Evolutionary conservation across 164 flowering plant species (phyloP), one percentile per base, ranked within the genome.

Genomic region (Annona squamosa): DNA sequence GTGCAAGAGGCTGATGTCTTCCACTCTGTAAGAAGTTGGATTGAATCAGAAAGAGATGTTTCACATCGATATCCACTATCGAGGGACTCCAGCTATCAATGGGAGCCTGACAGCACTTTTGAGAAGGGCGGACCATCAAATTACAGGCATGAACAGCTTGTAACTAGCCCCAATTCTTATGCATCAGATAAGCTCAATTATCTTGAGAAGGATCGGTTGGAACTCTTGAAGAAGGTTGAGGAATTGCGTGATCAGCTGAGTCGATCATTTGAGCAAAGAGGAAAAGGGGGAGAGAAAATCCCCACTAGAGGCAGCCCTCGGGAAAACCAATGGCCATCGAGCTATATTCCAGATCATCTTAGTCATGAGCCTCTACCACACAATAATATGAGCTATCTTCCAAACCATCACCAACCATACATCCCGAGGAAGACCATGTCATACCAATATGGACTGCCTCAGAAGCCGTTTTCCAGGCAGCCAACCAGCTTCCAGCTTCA

Each of bases 221-320:
- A 81, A 66, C 80, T 90, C 75, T 67, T 90, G 76, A 85, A 77
- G 72, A 87, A 86, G 82, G 83, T 90, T 46, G 79, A 79, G 77
- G 90, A 89, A 77, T 78, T 90, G 80, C 84, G 82, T 80, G 86
- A 88, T 26, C 85, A 87, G 71, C 79, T 89, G 63, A 71, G 74
- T 65, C 78, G 77, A 76, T 69, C 81, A 17, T 76, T 77, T 64
- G 12, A 52, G 5, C 64, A 65, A 12, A 75, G 70, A 67, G 77
- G 73, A 43, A 77, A 70, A 63, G 65, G 62, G 17, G 77, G 75
- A 69, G 79, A 67, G 69, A 78, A 76, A 71, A 62, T 74, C 77
- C 67, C 80, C 5, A n/a, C 64, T 12, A 74, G 69, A 77, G 46
- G 66, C 48, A 7, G 67, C 59, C 72, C 72, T 77, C 80, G 73